Base-by-base conservation (phyloP, 2,329 filamentous ascomycete genomes). In the Calonectria fujianensis region DNA sequence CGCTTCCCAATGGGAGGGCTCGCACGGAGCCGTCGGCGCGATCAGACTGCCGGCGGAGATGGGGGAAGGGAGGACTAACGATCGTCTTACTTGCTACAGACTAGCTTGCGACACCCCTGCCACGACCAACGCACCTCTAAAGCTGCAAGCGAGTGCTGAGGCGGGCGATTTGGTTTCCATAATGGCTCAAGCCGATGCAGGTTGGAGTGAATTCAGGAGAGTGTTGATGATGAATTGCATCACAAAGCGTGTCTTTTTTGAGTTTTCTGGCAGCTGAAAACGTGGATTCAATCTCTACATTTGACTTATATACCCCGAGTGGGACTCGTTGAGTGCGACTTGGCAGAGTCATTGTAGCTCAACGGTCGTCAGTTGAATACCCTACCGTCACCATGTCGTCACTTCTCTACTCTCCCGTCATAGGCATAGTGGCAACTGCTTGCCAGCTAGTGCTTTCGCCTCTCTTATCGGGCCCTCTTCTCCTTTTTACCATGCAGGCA, bases 381-480 rank as follows among this genome's bases (percentile, higher is more conserved):
- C 7, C 31, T 4, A 11, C n/a, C 24, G 31, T 32, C 24, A 48
- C 7, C 51, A 80, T 81, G 78, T 74, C 79, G 18, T 78, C 80
- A 2, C 3, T 80, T 6, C 74, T 82, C 2, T 81, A 78, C 50
- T 79, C 78, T 5, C 78, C 78, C 3, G 75, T 41, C 1, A 61
- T 80, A 37, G 73, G 73, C 20, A 20, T 69, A 3, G 11, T 76
- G 9, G 29, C 73, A 0, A 66, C 61, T 1, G 29, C 79, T 0
- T 51, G 32, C 14, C 64, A 71, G 5, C 35, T 76, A 2, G 24
- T 76, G 1, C 61, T 79, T 2, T 81, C 80, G 0, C 80, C 80
- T 14, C 2, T 78, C 2, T 20, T 81, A 0, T 77, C 79, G 0
- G 78, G 75, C 0, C 75, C 80, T 24, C 18, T 81, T 0, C 70